Conservation (phyloP, 768 basidiomycete species). For the Russula emetica region DNA sequence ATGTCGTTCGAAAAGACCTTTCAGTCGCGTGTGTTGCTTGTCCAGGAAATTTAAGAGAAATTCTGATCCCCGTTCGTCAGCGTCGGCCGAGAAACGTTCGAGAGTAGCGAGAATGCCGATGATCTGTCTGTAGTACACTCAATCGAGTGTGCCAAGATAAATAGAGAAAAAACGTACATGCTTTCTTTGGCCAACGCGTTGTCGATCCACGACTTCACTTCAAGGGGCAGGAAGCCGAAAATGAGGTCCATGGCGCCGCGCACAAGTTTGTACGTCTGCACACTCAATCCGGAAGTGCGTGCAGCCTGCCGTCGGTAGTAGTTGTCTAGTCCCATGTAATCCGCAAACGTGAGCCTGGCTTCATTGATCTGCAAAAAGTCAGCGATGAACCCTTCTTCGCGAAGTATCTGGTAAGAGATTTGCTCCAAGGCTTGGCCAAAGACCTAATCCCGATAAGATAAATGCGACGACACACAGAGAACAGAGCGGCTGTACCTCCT, state of each 20-base stretch:
- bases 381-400: conserved; percentile 82
- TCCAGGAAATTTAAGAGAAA: conserved; percentile 71
- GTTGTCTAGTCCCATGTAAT: conserved; percentile 89
- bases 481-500: conserved; percentile 50
- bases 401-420: conserved; percentile 67
- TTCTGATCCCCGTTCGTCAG: conserved; percentile 72
- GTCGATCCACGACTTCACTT: conserved; percentile 84
- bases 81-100: conserved; percentile 72
- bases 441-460: conserved; percentile 45
- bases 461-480: conserved; percentile 6
- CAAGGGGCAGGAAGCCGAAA: conserved; percentile 85
- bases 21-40: conserved; percentile 76
- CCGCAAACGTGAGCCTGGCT: conserved; percentile 84
- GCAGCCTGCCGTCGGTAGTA: conserved; percentile 94
- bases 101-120: conserved; percentile 76
- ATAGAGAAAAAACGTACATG: conserved; percentile 47
- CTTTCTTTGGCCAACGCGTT: conserved; percentile 66
- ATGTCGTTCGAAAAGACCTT: conserved; percentile 72
- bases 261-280: conserved; percentile 71
- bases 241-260: conserved; percentile 91
- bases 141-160: background rate
- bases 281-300: conserved; percentile 59
- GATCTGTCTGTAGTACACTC: conserved; percentile 57
- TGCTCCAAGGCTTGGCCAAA: conserved; percentile 72
- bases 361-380: conserved; percentile 93